A percentile compares a stretch with the other conserved stretches of the same genome.
These are phyloP conservation scores for Blastocystis sp. DNA, from an alignment of 352 stramenopile species.

Conservation along the genomic window DNA sequence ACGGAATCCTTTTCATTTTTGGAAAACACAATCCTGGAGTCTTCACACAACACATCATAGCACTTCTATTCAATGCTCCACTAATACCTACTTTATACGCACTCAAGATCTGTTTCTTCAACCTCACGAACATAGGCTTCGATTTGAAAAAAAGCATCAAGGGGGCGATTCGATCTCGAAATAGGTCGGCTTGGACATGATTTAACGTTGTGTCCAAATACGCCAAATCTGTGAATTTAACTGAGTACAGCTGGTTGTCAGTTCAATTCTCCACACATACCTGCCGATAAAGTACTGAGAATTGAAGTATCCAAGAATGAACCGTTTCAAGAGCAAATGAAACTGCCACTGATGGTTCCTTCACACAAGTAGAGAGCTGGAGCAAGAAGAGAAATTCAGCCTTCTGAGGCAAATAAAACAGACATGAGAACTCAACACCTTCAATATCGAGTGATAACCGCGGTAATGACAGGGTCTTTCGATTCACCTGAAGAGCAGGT, in stretches of 20 bases:
- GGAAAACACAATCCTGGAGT: neutral
- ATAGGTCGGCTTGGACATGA: neutral
- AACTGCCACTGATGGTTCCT: neutral
- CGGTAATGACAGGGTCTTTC: neutral
- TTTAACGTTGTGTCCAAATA: neutral
- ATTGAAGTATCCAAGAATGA: neutral
- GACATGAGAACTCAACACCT: slow-evolving; percentile 2
- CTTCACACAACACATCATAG: slow-evolving; percentile 1
- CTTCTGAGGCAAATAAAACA: slow-evolving; percentile 1
- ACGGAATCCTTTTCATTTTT: neutral
- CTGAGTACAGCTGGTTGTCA: neutral
- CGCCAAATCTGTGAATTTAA: neutral
- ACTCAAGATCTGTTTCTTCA: neutral
- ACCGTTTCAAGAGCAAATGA: neutral
- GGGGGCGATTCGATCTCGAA: neutral
- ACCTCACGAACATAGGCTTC: neutral
- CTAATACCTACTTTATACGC: neutral
- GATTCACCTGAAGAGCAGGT: neutral
- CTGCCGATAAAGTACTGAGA: neutral
- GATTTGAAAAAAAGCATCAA: slow-evolving; percentile 35
- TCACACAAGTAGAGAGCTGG: neutral
- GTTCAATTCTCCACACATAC: neutral
- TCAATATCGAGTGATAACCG: neutral
- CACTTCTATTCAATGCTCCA: neutral
- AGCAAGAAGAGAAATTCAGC: slow-evolving; percentile 7